phyloP scores from a whole-genome alignment of 768 basidiomycete species.

The Gloeostereum incarnatum region DNA sequence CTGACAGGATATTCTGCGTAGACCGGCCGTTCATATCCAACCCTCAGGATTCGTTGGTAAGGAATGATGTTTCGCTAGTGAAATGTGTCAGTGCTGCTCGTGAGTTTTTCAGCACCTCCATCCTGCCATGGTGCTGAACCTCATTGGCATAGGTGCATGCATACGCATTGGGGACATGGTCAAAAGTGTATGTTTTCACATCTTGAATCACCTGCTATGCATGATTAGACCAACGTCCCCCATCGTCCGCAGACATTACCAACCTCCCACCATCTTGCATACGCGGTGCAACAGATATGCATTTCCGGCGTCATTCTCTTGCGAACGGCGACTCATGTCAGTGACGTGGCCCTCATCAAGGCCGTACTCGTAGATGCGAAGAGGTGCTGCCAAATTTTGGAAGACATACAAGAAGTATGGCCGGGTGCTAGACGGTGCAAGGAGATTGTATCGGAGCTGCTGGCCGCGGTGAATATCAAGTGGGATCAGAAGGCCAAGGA shows the following conservation, averaged over 20 bases:
- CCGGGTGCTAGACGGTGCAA: conserved; percentile 9
- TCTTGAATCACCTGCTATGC: background rate
- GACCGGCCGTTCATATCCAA: conserved; percentile 13
- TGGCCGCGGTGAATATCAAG: conserved; percentile 10
- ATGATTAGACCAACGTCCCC: background rate
- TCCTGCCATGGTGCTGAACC: conserved; percentile 10
- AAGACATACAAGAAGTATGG: conserved; percentile 10
- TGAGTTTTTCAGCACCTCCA: conserved; percentile 9
- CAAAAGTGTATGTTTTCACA: conserved; percentile 8
- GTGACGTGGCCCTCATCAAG: conserved; percentile 7
- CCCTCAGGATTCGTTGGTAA: no score
- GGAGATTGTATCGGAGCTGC: conserved; percentile 11
- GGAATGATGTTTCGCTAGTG: no score
- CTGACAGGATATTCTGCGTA: conserved; percentile 1
- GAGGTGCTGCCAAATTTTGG: conserved; percentile 9
- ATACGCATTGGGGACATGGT: conserved; percentile 11
- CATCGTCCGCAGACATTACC: conserved; percentile 8
- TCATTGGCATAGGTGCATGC: conserved; percentile 12
- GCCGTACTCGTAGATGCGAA: conserved; percentile 10
- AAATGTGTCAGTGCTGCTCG: conserved; percentile 5
- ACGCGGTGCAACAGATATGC: conserved; percentile 12
- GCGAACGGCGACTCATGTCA: conserved; percentile 10
- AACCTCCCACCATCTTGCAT: conserved; percentile 12
- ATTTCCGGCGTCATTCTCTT: conserved; percentile 10
- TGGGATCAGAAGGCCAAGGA: conserved; percentile 8